phyloP scores from a whole-genome alignment of 164 flowering plant genomes.

The Vitis labrusca region DNA sequence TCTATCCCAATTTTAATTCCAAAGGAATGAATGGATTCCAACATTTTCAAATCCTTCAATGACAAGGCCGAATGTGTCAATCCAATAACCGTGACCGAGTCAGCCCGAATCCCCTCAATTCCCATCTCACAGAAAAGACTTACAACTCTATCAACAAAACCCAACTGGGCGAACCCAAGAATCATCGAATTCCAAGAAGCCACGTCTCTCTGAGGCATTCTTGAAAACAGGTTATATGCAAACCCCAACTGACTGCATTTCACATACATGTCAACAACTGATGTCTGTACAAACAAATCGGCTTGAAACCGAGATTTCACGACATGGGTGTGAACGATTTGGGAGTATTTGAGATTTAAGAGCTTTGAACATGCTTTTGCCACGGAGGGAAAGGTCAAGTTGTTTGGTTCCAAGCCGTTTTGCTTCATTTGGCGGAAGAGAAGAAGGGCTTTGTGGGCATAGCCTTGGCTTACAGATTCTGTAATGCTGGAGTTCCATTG shows the following conservation, averaged over 20 bases:
- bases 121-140: conserved; percentile 43
- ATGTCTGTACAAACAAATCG: conserved; percentile 51
- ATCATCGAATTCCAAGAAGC: conserved; percentile 66
- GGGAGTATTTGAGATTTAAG: conserved; percentile 25
- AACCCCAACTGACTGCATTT: conserved; percentile 33
- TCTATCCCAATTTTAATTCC: conserved; percentile 40
- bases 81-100: conserved; percentile 46
- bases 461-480: conserved; percentile 31
- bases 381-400: conserved; percentile 55
- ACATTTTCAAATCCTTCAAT: conserved; percentile 18
- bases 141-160: conserved; percentile 25
- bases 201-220: conserved; percentile 53
- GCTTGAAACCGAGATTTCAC: conserved; percentile 41
- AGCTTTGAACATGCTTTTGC: conserved; percentile 62
- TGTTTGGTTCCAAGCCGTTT: conserved; percentile 40
- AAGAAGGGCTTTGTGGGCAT: conserved; percentile 36
- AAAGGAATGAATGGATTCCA: conserved; percentile 42
- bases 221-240: conserved; percentile 41
- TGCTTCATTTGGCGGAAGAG: conserved; percentile 57
- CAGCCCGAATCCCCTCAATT: conserved; percentile 34
- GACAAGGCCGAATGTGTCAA: conserved; percentile 31
- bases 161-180: conserved; percentile 44
- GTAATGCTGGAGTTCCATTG: conserved; percentile 50
- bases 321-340: conserved; percentile 53
- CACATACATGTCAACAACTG: conserved; percentile 46